Percentiles rank a stretch among this genome's conserved stretches.
phyloP scores from a whole-genome alignment of 345 rosid species.

The Camelina neglecta region DNA sequence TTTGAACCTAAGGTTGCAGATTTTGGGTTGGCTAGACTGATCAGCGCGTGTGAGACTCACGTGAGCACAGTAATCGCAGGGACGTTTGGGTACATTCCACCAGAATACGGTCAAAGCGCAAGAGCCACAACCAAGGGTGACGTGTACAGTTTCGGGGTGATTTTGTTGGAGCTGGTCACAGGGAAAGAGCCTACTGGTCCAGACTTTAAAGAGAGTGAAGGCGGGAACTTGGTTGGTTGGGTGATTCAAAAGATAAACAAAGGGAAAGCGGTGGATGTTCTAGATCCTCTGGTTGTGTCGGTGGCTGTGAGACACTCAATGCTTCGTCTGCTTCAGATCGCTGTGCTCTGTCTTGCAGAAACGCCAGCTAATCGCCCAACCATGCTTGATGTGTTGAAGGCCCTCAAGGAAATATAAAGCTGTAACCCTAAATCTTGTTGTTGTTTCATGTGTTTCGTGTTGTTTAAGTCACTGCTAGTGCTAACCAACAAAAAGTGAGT shows the following conservation, averaged over 20 bases:
- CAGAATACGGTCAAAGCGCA: constrained; percentile 91
- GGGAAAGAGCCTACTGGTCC: constrained; percentile 98
- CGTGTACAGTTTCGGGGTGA: constrained; percentile 92
- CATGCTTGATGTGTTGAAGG: constrained; percentile 67
- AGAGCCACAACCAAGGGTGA: constrained; percentile 82
- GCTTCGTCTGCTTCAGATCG: constrained; percentile 74
- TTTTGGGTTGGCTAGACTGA: constrained; percentile 86
- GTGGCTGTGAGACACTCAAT: constrained; percentile 57
- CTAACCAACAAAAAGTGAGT: constrained; percentile 15
- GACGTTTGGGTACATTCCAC: constrained; percentile 89
- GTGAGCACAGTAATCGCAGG: constrained; percentile 88
- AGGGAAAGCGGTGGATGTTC: constrained; percentile 65
- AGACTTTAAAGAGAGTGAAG: constrained; percentile 89
- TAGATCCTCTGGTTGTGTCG: constrained; percentile 59
- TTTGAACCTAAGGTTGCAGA: constrained; percentile 93
- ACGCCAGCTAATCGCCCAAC: constrained; percentile 79
- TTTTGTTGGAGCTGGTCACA: constrained; percentile 77
- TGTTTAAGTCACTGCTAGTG: constrained; percentile 19
- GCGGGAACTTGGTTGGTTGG: constrained; percentile 93
- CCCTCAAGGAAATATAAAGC: constrained; percentile 55
- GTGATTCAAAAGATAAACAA: constrained; percentile 72
- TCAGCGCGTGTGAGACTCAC: constrained; percentile 93
- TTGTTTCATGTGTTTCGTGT: constrained; percentile 19
- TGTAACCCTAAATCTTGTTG: neutral
- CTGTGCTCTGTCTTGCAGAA: constrained; percentile 65